Conservation (phyloP, 305 asterid species). For the Fraxinus xanthoxyloides region DNA sequence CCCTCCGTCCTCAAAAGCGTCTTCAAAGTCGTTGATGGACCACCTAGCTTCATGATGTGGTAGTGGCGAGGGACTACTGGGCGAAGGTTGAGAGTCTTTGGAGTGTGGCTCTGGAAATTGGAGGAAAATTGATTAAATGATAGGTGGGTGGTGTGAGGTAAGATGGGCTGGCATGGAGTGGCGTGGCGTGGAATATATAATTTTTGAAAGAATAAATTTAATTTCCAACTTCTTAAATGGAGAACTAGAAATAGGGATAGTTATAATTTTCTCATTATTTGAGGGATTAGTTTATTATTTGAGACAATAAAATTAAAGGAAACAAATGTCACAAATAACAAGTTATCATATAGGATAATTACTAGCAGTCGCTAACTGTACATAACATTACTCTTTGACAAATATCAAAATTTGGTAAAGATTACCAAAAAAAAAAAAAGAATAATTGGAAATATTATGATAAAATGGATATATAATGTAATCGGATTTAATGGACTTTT, state of each 20-base stretch:
- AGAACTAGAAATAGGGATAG: background rate
- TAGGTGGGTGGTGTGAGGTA: background rate
- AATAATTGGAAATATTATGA: background rate
- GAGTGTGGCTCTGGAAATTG: background rate
- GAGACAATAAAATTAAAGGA: background rate
- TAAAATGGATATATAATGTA: background rate
- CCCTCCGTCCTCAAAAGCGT: background rate
- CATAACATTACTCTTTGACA: background rate
- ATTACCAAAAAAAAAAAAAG: background rate
- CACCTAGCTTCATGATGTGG: background rate
- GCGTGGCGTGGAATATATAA: background rate
- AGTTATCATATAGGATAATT: background rate
- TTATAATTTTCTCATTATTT: background rate
- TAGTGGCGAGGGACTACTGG: background rate
- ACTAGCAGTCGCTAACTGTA: background rate
- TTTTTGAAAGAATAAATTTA: background rate
- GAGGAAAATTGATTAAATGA: background rate
- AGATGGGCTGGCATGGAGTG: background rate
- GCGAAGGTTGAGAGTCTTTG: background rate
- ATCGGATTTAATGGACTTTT: background rate
- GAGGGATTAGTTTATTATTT: too few species aligned
- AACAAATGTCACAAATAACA: background rate
- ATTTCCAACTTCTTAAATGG: background rate
- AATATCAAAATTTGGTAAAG: background rate
- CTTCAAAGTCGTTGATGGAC: background rate